Base-by-base conservation (phyloP, 2,329 filamentous ascomycete genomes). In the Fusarium hostae region DNA sequence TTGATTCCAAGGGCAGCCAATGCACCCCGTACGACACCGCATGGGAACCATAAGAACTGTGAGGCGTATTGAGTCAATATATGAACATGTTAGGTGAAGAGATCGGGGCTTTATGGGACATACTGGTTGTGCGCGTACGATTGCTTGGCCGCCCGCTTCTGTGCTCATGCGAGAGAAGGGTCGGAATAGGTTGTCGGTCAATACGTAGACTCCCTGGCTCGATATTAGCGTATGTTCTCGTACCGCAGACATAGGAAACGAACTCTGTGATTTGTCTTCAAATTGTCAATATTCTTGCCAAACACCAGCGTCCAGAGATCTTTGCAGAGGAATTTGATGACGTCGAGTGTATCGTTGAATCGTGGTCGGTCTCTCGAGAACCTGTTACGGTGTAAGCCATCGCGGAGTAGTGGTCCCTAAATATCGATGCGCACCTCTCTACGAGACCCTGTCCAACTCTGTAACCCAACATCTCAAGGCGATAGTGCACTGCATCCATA, bases 271-370 rank as follows among this genome's bases (percentile, higher is more conserved):
- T 99, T 99, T 12, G 96, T 99, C 84, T 99, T 99, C 50, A 99
- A 87, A 80, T 99, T 99, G 82, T 99, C 96, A 78, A 99, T 94
- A 81, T 98, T 97, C 83, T 99, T 99, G 79, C 93, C 89, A 82
- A 98, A 99, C 20, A 98, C 89, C 24, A 98, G 86, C 37, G 90
- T 94, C 96, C 96, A 99, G 47, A 99, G 87, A 81, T 99, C 96
- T 85, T 99, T 99, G 88, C 96, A 99, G 54, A 99, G 86, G 79
- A 99, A 98, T 81, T 99, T 99, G 80, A 99, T 99, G 54, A 95
- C 92, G 79, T 98, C 96, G 44, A 99, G 89, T 7, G 95, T 95
- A 76, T 97, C 94, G 68, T 92, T 93, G 79, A 98, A 97, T 52
- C 94, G 92, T 43, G 95, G 94, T 56, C 94, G 88, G 80, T 97